phyloP scores from a whole-genome alignment of 495 filamentous ascomycete species.

The Margaritispora aquatica region DNA sequence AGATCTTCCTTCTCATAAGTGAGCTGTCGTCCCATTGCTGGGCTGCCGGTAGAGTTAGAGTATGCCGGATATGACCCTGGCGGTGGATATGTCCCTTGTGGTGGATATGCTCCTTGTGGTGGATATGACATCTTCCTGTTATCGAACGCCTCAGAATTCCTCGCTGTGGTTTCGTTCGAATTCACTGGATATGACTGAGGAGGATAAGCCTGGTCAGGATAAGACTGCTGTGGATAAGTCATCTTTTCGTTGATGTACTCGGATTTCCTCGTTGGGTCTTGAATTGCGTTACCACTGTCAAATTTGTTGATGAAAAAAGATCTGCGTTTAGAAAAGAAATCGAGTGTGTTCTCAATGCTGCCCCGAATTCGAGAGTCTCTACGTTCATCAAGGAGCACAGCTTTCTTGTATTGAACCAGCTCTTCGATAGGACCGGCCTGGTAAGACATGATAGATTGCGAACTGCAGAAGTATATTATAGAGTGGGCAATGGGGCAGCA shows the following conservation, averaged over 20 bases:
- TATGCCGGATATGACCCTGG: background rate
- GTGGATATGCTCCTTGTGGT: background rate
- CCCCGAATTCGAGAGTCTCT: conserved; percentile 8
- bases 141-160: background rate
- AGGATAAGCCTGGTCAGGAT: background rate
- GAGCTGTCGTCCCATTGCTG: conserved; percentile 1
- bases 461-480: background rate
- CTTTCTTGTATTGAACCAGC: conserved; percentile 14
- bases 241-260: background rate
- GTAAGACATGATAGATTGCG: conserved; percentile 4
- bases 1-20: conserved; percentile 1
- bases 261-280: background rate
- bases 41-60: background rate
- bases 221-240: background rate
- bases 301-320: conserved; percentile 5
- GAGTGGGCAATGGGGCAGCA: background rate
- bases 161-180: background rate
- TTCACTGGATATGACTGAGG: too few species aligned
- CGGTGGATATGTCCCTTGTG: background rate
- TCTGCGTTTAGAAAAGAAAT: conserved; percentile 5
- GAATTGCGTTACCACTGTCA: conserved; percentile 5
- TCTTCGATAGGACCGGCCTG: conserved; percentile 11
- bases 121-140: background rate
- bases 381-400: conserved; percentile 7
- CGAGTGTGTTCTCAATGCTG: conserved; percentile 15